Percentiles rank a stretch among this genome's conserved stretches.
These are phyloP conservation scores for Gossypium australe DNA, from an alignment of 345 rosid genomes.

Conservation along the genomic window DNA sequence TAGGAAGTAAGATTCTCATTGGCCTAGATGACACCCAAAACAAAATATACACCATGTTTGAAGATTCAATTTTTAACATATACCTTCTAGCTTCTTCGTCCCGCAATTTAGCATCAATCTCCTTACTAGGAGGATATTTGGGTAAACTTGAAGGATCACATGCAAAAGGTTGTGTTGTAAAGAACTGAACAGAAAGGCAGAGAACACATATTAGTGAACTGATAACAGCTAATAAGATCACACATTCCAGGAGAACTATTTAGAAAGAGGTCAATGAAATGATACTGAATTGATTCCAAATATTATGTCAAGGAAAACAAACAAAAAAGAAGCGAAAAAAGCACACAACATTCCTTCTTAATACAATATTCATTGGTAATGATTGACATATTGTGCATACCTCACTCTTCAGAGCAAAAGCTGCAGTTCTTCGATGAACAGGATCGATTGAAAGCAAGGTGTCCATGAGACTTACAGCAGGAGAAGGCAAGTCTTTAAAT, in stretches of 20 bases:
- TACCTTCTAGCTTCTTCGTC: constrained; percentile 83
- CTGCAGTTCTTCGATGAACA: constrained; percentile 64
- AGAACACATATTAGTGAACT: neutral
- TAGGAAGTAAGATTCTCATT: no score
- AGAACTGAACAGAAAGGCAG: constrained; percentile 44
- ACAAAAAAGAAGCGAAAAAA: neutral
- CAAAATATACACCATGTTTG: neutral
- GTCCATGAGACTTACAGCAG: constrained; percentile 67
- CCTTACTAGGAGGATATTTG: constrained; percentile 94
- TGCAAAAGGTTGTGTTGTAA: constrained; percentile 63
- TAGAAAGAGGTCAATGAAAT: neutral
- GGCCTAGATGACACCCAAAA: neutral
- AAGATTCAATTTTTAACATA: constrained; percentile 5
- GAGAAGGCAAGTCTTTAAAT: constrained; percentile 54
- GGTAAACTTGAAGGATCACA: constrained; percentile 93
- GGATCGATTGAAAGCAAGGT: constrained; percentile 83
- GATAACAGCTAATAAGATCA: neutral
- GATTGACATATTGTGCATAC: constrained; percentile 30
- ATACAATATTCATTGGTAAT: neutral
- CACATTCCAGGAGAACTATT: neutral
- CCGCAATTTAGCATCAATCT: constrained; percentile 80
- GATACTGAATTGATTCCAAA: neutral
- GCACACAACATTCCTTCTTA: neutral
- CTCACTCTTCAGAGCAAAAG: constrained; percentile 74
- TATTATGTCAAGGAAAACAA: neutral